Conservation (phyloP, 106 monocot species). For the Acanthochlamys bracteata region DNA sequence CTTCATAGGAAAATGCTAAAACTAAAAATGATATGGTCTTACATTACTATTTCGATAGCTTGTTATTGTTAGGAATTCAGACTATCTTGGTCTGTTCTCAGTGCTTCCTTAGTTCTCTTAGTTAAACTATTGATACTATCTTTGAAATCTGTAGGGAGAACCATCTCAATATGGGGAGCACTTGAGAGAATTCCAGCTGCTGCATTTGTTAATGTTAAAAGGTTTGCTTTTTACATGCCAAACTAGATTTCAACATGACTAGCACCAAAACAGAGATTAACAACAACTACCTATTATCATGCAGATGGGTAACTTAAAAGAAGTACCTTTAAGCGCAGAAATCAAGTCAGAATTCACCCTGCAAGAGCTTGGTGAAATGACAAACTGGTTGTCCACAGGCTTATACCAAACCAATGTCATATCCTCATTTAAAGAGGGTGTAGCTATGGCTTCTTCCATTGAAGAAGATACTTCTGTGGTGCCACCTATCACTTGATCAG, state of each 20-base stretch:
- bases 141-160: too few relatives aligned
- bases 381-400: slow-evolving; percentile 11
- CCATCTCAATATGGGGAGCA: too few relatives aligned
- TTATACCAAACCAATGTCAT: slow-evolving; percentile 44
- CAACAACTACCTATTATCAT: neutral
- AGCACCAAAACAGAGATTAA: neutral
- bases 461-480: neutral
- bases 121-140: too few relatives aligned
- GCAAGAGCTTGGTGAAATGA: neutral
- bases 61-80: too few relatives aligned
- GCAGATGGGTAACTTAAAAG: neutral
- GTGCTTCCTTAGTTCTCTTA: too few relatives aligned
- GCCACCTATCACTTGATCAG: neutral
- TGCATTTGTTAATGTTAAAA: too few relatives aligned
- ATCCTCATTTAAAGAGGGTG: slow-evolving; percentile 26
- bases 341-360: slow-evolving; percentile 16
- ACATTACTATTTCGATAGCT: too few relatives aligned
- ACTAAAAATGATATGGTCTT: too few relatives aligned
- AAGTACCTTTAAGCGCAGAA: slow-evolving; percentile 35
- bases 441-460: neutral
- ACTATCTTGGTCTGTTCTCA: too few relatives aligned
- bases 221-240: too few relatives aligned
- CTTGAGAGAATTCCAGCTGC: too few relatives aligned
- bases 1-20: too few relatives aligned
- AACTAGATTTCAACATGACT: neutral